Evolutionary conservation across 1,284 basidiomycete species (phyloP).

Genomic region (Cutaneotrichosporon daszewskae): DNA sequence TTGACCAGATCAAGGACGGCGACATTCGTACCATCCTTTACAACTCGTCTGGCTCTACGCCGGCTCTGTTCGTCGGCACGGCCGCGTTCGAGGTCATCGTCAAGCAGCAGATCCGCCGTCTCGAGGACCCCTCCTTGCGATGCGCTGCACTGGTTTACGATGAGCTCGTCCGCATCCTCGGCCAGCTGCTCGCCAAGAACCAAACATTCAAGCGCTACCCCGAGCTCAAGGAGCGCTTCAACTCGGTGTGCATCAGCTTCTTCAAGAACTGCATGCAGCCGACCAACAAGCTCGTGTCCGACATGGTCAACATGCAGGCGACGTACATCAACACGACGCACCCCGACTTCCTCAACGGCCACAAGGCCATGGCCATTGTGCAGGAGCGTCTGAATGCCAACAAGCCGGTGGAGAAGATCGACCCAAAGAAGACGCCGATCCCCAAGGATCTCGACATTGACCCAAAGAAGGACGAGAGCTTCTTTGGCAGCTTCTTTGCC

Average conservation of each 20-base stretch:
- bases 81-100: constrained; percentile 96
- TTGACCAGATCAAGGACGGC: constrained; percentile 96
- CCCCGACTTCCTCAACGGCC: constrained; percentile 93
- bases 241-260: constrained; percentile 87
- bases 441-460: constrained; percentile 79
- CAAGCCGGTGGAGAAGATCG: constrained; percentile 61
- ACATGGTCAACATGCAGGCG: constrained; percentile 93
- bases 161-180: constrained; percentile 90
- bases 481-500: constrained; percentile 92
- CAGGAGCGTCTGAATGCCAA: constrained; percentile 73
- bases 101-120: constrained; percentile 94
- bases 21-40: constrained; percentile 94
- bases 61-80: constrained; percentile 91
- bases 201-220: constrained; percentile 93
- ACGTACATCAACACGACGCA: constrained; percentile 86
- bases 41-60: constrained; percentile 96
- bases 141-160: constrained; percentile 94
- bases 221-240: constrained; percentile 88
- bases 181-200: constrained; percentile 81
- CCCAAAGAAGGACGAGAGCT: constrained; percentile 76
- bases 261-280: constrained; percentile 91
- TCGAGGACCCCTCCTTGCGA: constrained; percentile 88
- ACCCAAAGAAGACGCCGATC: constrained; percentile 62
- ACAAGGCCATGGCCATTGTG: constrained; percentile 91
- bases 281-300: constrained; percentile 87